Base-by-base conservation (phyloP, 331 rosid species). In the Telfairia occidentalis region DNA sequence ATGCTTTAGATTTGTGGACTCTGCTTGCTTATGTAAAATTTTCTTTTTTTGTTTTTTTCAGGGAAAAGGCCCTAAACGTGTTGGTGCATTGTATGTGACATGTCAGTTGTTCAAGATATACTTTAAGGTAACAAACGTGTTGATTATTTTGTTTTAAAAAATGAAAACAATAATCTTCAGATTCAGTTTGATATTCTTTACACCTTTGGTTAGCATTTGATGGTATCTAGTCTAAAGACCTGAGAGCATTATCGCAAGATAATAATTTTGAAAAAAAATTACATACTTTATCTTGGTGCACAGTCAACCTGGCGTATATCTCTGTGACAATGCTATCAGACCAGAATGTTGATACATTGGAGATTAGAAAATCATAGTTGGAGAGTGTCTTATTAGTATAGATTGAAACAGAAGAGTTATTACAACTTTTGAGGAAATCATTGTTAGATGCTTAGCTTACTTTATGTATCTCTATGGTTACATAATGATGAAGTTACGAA, bases 61-160 rank as follows among this genome's bases (percentile, higher is more conserved):
- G 98, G 98, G 96, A 78, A 95, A 95, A 86, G 97, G 98, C 63
- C 82, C 92, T 24, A 95, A 95, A 86, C 96, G 97, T 65, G 92
- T 95, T 76, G 97, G 97, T 79, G 97, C 98, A 53, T 80, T 91
- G 66, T 88, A 95, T 74, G 96, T 90, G 58, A 90, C 97, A 77
- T 95, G 97, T 75, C 98, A 95, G 77, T 83, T 95, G 82, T 95
- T 95, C 85, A 95, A 95, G 86, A 76, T 91, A 81, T 91, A 95
- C 85, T 95, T 95, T 55, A 95, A 91, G 97, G 97, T 95, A 76
- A 61, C 16, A 69, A 69, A 43, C 9, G 8, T 42, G 54, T 23
- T 40, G 48, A 23, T 21, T 45, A 7, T 26, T 13, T 24, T 23
- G 26, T 1, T 42, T 13, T 48, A 24, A 2, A 40, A 64, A n/a